Evolutionary conservation across 1,284 basidiomycete species (phyloP), one percentile per base, ranked within the genome.

Genomic region (Leccinum angustisporum): DNA sequence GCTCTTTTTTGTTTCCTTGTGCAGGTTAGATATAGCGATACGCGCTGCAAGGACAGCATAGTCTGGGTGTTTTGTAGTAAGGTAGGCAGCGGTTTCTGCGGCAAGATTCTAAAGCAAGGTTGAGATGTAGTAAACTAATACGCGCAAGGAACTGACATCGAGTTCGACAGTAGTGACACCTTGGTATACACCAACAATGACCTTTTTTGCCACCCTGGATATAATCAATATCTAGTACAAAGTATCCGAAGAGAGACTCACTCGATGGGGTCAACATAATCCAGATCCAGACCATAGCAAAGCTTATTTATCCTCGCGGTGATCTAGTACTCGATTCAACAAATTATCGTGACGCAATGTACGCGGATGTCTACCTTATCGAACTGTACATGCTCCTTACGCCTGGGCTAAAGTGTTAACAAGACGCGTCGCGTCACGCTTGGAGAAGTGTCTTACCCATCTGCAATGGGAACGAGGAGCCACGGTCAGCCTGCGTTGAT

Each of bases 1-100:
- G 69, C 81, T 91, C 83, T 99, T 99, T 81, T 95, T 97, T 38
- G 97, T 99, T 80, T 99, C 97, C 77, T 99, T 99, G 86, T 99
- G 97, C 21, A 99, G 81, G 78, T 99, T 99, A 64, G 95, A 97
- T 73, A 99, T 97, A 64, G 97, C 97, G 61, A 99, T 98, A 67
- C 97, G 94, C 14, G 97, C 97, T 11, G 97, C 97, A 62, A 99
- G 92, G 64, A 99, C 91, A 33, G 97, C 97, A 72, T 99, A 99
- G 77, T 99, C 97, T 11, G 96, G 96, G 75, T 97, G 95, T 69
- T 92, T 93, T 34, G 97, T 98, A 3, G 97, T 98, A 68, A 98
- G 89, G 78, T 92, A 98, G 1, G 97, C 97, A 18, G 97, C 95
- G 3, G 97, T 99, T 80, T 99, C 95, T 5, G 96, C 93, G 1